phyloP scores from a whole-genome alignment of 331 rosid species.

The Malus hybrid region DNA sequence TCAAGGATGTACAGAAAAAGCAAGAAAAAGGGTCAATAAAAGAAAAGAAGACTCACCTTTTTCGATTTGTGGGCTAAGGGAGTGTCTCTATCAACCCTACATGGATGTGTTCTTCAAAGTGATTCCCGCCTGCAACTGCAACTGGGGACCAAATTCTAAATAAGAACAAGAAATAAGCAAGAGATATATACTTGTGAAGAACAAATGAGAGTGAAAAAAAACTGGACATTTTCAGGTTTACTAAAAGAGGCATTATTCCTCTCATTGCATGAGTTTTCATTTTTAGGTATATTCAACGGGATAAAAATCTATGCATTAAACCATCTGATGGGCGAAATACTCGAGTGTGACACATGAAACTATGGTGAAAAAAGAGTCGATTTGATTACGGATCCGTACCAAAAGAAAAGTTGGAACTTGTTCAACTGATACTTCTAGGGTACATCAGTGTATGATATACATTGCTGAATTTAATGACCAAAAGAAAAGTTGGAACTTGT shows the following conservation, averaged over 20 bases:
- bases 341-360: background rate
- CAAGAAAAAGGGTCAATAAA: constrained; percentile 32
- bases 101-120: constrained; percentile 47
- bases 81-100: constrained; percentile 58
- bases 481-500: background rate
- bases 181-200: constrained; percentile 25
- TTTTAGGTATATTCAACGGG: background rate
- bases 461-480: background rate
- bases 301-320: background rate
- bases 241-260: background rate
- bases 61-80: constrained; percentile 89
- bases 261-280: background rate
- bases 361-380: background rate
- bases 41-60: constrained; percentile 51
- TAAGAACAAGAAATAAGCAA: constrained; percentile 33
- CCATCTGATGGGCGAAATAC: background rate
- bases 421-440: background rate
- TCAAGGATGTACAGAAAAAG: constrained; percentile 32
- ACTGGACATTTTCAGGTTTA: constrained; percentile 26
- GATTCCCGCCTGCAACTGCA: constrained; percentile 59
- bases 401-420: background rate
- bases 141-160: constrained; percentile 66
- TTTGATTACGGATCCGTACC: background rate
- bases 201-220: constrained; percentile 3
- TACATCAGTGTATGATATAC: background rate